Conservation (phyloP, 768 basidiomycete species). For the Postia placenta region DNA sequence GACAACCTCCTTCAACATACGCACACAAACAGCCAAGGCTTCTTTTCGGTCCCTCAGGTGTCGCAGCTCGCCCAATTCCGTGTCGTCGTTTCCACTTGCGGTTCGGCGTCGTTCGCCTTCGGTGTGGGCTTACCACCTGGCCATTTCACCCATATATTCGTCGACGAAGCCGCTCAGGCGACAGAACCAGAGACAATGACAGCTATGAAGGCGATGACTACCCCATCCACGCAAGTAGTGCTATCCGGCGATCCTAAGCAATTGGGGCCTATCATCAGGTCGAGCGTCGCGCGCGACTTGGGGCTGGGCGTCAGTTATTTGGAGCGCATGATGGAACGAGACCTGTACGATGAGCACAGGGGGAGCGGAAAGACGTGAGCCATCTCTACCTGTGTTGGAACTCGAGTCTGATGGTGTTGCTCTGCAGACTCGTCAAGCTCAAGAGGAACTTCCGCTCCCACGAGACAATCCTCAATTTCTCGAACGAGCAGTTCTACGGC, state of each 20-base stretch:
- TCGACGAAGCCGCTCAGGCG: constrained; percentile 63
- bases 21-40: constrained; percentile 26
- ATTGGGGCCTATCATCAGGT: constrained; percentile 31
- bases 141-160: constrained; percentile 56
- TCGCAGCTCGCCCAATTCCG: constrained; percentile 35
- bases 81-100: constrained; percentile 53
- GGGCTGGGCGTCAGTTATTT: constrained; percentile 30
- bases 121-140: constrained; percentile 44
- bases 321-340: constrained; percentile 27
- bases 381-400: not conserved
- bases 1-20: constrained; percentile 33
- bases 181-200: constrained; percentile 56
- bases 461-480: constrained; percentile 45
- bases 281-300: constrained; percentile 18
- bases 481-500: constrained; percentile 41
- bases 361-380: constrained; percentile 15
- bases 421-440: constrained; percentile 23
- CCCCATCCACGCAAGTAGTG: constrained; percentile 28
- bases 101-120: constrained; percentile 44
- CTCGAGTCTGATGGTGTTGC: not conserved
- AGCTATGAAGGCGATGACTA: constrained; percentile 26
- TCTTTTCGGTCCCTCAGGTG: constrained; percentile 40
- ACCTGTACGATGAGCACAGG: constrained; percentile 21
- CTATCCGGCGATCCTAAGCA: constrained; percentile 33
- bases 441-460: constrained; percentile 58